A percentile compares a stretch with the other conserved stretches of the same genome.
Conservation (phyloP, 768 basidiomycete species). For the Rubroboletus satanas region DNA sequence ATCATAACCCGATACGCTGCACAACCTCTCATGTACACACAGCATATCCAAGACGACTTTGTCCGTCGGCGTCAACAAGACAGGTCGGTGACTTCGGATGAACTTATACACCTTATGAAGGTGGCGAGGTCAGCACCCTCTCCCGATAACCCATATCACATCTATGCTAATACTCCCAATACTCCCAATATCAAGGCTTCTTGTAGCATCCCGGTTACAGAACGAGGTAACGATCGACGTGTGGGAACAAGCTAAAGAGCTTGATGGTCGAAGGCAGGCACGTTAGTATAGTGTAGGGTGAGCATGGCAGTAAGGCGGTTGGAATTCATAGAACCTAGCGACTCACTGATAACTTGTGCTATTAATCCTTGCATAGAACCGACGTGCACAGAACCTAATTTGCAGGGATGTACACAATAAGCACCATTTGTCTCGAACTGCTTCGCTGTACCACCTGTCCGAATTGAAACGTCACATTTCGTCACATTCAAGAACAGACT, state of each 20-base stretch:
- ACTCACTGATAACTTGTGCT: neutral
- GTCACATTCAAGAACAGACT: slow-evolving; percentile 14
- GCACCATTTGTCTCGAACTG: neutral
- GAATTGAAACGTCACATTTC: slow-evolving; percentile 3
- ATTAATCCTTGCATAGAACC: neutral
- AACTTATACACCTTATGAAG: slow-evolving; percentile 64
- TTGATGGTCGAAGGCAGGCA: slow-evolving; percentile 46
- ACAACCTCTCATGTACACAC: neutral
- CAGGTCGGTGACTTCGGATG: slow-evolving; percentile 46
- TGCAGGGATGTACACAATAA: slow-evolving; percentile 2
- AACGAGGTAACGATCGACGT: slow-evolving; percentile 49
- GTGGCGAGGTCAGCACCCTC: slow-evolving; percentile 54
- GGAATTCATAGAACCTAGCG: neutral
- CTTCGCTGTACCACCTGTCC: neutral
- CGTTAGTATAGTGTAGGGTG: slow-evolving; percentile 10
- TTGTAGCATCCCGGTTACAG: slow-evolving; percentile 60
- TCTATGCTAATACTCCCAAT: slow-evolving; percentile 6
- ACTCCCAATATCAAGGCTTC: slow-evolving; percentile 46
- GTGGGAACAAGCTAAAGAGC: slow-evolving; percentile 63
- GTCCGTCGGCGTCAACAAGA: slow-evolving; percentile 42
- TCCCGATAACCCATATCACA: neutral
- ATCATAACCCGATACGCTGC: neutral
- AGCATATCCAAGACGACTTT: slow-evolving; percentile 80
- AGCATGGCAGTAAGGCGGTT: neutral
- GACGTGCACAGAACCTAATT: neutral